Conservation (phyloP, 2,329 filamentous ascomycete species). For the Neoarthrinium moseri region DNA sequence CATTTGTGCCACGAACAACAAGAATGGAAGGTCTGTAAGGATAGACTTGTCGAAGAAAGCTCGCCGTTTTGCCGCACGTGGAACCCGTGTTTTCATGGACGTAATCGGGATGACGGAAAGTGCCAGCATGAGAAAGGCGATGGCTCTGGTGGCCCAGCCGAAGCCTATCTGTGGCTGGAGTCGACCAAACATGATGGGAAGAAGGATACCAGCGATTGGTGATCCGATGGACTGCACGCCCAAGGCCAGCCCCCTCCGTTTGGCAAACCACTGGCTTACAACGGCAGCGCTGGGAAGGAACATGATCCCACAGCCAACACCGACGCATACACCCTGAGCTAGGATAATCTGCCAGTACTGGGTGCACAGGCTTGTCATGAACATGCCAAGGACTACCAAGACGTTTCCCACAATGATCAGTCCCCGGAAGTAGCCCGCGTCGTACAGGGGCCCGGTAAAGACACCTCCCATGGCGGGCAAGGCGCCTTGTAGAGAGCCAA, state of each 20-base stretch:
- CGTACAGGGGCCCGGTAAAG: slow-evolving; percentile 30
- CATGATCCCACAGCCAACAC: slow-evolving; percentile 19
- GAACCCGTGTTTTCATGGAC: slow-evolving; percentile 25
- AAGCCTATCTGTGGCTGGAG: slow-evolving; percentile 44
- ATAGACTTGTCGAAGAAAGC: slow-evolving; percentile 25
- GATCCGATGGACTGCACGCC: slow-evolving; percentile 19
- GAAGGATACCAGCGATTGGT: slow-evolving; percentile 35
- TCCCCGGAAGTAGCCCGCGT: slow-evolving; percentile 28
- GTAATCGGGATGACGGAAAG: slow-evolving; percentile 22
- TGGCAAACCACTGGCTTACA: slow-evolving; percentile 29
- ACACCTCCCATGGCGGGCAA: slow-evolving; percentile 30
- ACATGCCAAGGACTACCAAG: slow-evolving; percentile 28
- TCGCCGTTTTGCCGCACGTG: slow-evolving; percentile 18
- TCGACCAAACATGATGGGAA: slow-evolving; percentile 39
- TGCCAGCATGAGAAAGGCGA: slow-evolving; percentile 37
- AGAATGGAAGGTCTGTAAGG: slow-evolving; percentile 26
- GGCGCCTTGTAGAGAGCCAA: slow-evolving; percentile 29
- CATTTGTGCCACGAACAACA: slow-evolving; percentile 20
- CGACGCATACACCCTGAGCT: slow-evolving; percentile 21
- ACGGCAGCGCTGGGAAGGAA: slow-evolving; percentile 20
- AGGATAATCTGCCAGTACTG: slow-evolving; percentile 33
- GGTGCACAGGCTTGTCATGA: slow-evolving; percentile 35
- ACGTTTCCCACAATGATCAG: slow-evolving; percentile 21
- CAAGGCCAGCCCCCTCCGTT: slow-evolving; percentile 19
- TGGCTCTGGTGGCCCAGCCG: slow-evolving; percentile 45